A percentile compares a stretch with the other conserved stretches of the same genome.
Evolutionary conservation across 2,329 filamentous ascomycete species (phyloP).

Genomic region (Pseudofabraea citricarpa): DNA sequence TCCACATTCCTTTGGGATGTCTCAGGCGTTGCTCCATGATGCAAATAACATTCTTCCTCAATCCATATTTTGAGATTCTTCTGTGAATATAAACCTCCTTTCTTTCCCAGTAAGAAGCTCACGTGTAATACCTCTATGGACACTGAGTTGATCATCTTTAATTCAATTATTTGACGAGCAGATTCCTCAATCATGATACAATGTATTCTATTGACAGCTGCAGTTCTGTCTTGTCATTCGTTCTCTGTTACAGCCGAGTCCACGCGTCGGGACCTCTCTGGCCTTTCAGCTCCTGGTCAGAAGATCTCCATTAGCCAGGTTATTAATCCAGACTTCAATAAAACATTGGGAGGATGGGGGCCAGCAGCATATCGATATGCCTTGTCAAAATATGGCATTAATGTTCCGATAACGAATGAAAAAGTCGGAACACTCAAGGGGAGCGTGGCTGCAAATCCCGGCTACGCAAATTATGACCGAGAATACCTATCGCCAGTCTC

Average conservation of each 20-base stretch:
- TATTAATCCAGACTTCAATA: background rate
- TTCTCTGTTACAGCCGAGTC: no score
- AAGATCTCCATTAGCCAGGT: background rate
- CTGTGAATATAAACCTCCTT: background rate
- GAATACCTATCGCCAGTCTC: constrained; percentile 12
- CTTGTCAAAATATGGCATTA: background rate
- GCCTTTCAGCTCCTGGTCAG: no score
- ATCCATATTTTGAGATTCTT: background rate
- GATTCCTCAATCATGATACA: no score
- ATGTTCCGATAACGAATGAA: no score
- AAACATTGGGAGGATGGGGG: background rate
- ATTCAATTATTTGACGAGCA: no score
- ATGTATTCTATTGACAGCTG: no score
- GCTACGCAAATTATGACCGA: constrained; percentile 5
- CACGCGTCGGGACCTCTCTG: no score
- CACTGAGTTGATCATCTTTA: background rate
- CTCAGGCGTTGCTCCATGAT: background rate
- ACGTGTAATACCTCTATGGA: no score
- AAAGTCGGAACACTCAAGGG: background rate
- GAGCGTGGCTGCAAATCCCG: background rate
- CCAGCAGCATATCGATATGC: background rate
- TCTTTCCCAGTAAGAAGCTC: no score
- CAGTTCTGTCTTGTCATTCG: no score
- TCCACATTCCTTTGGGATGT: background rate
- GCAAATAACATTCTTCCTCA: background rate